Evolutionary conservation across 495 filamentous ascomycete genomes (phyloP), one percentile per base, ranked within the genome.

Genomic region (Penicillium samsonianum): DNA sequence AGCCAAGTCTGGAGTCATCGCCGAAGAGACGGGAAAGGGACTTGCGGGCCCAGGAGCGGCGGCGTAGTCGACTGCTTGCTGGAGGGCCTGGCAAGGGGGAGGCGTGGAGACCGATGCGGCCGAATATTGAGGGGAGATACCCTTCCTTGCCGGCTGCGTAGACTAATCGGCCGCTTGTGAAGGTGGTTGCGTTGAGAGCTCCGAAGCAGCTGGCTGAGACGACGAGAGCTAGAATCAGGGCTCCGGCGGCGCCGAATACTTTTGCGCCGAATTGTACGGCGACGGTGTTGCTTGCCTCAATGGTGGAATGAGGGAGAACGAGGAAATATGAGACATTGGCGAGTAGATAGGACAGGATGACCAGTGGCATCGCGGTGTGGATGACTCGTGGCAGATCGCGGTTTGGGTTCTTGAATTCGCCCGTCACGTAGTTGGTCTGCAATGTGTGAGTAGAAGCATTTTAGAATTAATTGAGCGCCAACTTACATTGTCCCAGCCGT

Each of bases 401-500:
- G 40, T 83, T 81, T 5, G 94, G 91, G 65, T 96, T 87, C 63
- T 90, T 88, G 78, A 98, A 97, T 75, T 98, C 94, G 60, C 91
- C 94, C 0, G 92, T 89, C 12, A 98, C 94, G 68, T 96, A 98
- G 74, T 97, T 98, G 57, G 93, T 93, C 91, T 96, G 62, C 4
- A 19, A 41, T 9, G 1, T 22, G 45, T 62, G 10, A 61, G 63
- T 62, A 55, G 19, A 31, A 42, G n/a, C 30, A 17, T 20, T 35
- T 42, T 22, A 5, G 6, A 48, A 45, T 12, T 42, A 47, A 2
- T 22, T 38, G 50, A 35, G 38, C 19, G n/a, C 53, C 8, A 41
- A 54, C 89, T 76, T 73, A 94, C 92, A 72, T 98, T 98, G 68
- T 98, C 94, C 94, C 94, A 98, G 19, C 94, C 94, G 66, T 98